phyloP scores from a whole-genome alignment of 768 basidiomycete species.

The Boletus rubescentipes region DNA sequence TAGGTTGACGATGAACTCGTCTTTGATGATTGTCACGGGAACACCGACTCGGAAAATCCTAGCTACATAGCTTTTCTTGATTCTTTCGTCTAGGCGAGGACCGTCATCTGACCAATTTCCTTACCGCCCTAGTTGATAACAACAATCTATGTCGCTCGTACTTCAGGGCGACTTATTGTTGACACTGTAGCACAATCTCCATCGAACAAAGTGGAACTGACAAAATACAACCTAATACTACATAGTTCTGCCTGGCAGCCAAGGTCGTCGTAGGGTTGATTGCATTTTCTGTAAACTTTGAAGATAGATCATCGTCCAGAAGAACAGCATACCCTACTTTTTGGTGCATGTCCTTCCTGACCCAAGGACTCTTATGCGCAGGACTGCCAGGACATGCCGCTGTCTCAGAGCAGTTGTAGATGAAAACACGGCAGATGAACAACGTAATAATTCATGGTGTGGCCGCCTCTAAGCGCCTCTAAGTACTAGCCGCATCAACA shows the following conservation, averaged over 20 bases:
- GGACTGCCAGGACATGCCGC: background rate
- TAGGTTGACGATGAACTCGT: no score
- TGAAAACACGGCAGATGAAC: background rate
- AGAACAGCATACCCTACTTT: background rate
- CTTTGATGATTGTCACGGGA: no score
- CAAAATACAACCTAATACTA: background rate
- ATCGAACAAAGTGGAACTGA: background rate
- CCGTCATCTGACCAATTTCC: background rate
- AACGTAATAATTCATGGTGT: background rate
- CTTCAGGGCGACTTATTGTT: slow-evolving; percentile 1
- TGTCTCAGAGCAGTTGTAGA: background rate
- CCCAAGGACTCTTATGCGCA: background rate
- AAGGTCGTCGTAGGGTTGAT: background rate
- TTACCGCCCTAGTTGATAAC: background rate
- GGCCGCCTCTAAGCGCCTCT: background rate
- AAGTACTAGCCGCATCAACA: background rate
- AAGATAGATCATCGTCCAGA: background rate
- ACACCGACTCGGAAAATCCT: background rate
- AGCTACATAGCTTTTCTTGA: background rate
- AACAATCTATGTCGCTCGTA: no score
- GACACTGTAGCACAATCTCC: background rate
- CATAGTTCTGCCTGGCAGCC: background rate
- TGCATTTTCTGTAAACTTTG: background rate
- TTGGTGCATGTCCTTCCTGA: background rate
- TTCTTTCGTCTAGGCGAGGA: background rate